Evolutionary conservation across 805 yeast species (phyloP).

Genomic region (Lipomyces sp.): DNA sequence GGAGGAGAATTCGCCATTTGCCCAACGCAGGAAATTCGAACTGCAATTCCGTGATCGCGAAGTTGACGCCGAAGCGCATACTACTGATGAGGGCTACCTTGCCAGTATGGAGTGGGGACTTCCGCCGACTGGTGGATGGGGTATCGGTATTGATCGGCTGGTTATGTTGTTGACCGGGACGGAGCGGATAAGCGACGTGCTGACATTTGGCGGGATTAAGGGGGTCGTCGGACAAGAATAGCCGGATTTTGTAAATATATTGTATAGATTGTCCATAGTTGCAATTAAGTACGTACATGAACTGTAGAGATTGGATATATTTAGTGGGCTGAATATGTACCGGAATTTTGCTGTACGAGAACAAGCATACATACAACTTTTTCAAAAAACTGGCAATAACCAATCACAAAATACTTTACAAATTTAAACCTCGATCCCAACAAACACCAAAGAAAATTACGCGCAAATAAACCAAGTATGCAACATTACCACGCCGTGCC

Average conservation of each 20-base stretch:
- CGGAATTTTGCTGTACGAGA: neutral
- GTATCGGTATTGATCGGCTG: constrained; percentile 88
- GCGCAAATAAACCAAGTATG: neutral
- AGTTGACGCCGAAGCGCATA: constrained; percentile 63
- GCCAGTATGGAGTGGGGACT: constrained; percentile 86
- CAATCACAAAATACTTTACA: neutral
- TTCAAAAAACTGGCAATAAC: neutral
- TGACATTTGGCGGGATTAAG: constrained; percentile 73
- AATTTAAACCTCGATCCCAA: neutral
- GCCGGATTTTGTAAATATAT: neutral
- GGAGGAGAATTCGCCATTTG: constrained; percentile 87
- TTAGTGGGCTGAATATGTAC: neutral
- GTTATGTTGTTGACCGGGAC: constrained; percentile 75
- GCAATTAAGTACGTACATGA: neutral
- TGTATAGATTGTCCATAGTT: neutral
- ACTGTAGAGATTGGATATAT: neutral
- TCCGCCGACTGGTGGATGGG: constrained; percentile 99
- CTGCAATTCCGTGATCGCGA: constrained; percentile 58
- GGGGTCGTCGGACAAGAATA: constrained; percentile 67
- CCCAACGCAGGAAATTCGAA: constrained; percentile 67
- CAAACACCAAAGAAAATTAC: neutral
- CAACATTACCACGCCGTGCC: neutral
- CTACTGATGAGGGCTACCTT: constrained; percentile 75
- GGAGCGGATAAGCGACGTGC: constrained; percentile 72
- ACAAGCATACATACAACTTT: neutral